Evolutionary conservation across 2,329 filamentous ascomycete species (phyloP).

Genomic region (Cladophialophora psammophila): DNA sequence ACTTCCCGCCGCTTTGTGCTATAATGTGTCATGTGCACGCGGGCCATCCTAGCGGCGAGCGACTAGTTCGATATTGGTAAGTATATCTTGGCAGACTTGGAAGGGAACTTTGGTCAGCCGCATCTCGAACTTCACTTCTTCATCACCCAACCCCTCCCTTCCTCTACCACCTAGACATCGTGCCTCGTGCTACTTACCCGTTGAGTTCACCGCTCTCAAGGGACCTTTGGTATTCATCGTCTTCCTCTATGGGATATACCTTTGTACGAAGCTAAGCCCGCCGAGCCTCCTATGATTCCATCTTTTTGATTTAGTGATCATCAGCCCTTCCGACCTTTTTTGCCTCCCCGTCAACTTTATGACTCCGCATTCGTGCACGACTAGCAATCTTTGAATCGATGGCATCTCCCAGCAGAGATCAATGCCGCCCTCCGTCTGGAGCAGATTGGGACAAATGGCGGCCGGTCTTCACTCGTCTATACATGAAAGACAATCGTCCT

Average conservation of each 20-base stretch:
- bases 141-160: not conserved
- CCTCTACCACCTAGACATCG: not conserved
- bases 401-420: conserved; percentile 2
- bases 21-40: not conserved
- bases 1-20: not conserved
- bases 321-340: not conserved
- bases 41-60: not conserved
- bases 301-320: conserved; percentile 5
- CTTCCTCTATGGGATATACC: not conserved
- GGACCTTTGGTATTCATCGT: not conserved
- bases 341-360: conserved; percentile 11
- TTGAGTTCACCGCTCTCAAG: not conserved
- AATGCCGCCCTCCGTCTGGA: conserved; percentile 18
- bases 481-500: conserved; percentile 72
- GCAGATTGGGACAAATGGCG: conserved; percentile 69
- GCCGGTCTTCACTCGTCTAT: conserved; percentile 72
- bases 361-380: conserved; percentile 7
- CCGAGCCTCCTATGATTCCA: not conserved
- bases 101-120: conserved; percentile 9
- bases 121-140: conserved; percentile 8
- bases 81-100: not conserved
- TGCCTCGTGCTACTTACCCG: not conserved
- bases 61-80: not conserved
- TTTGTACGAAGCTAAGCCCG: not conserved
- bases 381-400: conserved; percentile 1